Percentiles rank a stretch among this genome's conserved stretches.
Conservation (phyloP, 345 rosid genomes). For the Euphorbia peplus region DNA sequence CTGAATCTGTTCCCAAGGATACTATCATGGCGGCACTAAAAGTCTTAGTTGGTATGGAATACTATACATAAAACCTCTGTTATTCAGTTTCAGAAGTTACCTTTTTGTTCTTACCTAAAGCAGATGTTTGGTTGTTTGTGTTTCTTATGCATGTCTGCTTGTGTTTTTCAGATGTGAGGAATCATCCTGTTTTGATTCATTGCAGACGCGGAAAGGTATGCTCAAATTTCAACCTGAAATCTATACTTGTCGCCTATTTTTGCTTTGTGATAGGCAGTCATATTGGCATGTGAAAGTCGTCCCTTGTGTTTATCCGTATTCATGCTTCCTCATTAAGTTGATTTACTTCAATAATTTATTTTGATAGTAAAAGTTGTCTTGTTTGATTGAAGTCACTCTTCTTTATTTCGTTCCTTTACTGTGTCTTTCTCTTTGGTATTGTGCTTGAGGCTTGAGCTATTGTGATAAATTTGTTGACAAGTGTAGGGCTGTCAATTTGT, state of each 20-base stretch:
- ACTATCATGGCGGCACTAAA: conserved; percentile 64
- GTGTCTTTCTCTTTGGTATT: no score
- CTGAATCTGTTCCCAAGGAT: conserved; percentile 47
- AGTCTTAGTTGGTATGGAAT: conserved; percentile 56
- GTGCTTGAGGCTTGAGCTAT: no score
- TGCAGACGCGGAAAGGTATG: conserved; percentile 87
- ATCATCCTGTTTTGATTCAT: conserved; percentile 83
- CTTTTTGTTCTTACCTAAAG: not conserved
- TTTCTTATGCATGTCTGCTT: conserved; percentile 6
- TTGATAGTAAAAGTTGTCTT: no score
- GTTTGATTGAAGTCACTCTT: not conserved
- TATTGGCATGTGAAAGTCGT: not conserved
- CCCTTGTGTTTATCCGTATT: not conserved
- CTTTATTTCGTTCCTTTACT: no score
- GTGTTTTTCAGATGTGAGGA: conserved; percentile 65
- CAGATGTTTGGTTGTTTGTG: not conserved
- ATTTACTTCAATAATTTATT: no score
- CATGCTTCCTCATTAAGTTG: no score
- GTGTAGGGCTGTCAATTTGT: no score
- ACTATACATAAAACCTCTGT: not conserved
- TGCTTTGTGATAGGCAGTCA: not conserved
- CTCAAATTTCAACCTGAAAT: not conserved
- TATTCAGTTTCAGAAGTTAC: not conserved
- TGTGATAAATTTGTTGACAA: no score
- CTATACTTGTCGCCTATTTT: not conserved